Percentiles rank a stretch among this genome's conserved stretches.
Evolutionary conservation across 169 alveolate genomes (phyloP).

Genomic region (Cryptosporidium sp.): DNA sequence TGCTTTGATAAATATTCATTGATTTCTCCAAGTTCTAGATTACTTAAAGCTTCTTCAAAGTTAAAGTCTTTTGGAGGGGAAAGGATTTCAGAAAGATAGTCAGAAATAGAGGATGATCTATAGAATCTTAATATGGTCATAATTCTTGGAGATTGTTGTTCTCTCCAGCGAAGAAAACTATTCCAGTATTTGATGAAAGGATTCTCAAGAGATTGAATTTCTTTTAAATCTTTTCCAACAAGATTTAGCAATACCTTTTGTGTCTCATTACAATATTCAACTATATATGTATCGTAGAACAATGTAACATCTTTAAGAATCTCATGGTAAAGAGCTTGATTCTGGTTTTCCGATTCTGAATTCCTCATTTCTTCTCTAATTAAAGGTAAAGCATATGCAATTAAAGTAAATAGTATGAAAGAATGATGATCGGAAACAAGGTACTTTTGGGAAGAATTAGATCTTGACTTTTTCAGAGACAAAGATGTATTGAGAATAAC

Average conservation of each 20-base stretch:
- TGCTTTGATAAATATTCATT: slow-evolving; percentile 24
- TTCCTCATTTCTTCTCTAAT: slow-evolving; percentile 51
- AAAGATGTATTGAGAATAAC: slow-evolving; percentile 13
- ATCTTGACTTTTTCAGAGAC: slow-evolving; percentile 5
- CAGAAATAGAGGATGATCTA: slow-evolving; percentile 35
- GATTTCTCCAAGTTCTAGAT: slow-evolving; percentile 31
- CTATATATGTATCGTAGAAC: slow-evolving; percentile 36
- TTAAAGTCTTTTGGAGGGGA: neutral
- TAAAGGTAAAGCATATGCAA: slow-evolving; percentile 58
- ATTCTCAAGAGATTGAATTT: neutral
- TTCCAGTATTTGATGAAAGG: slow-evolving; percentile 58
- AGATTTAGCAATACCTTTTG: slow-evolving; percentile 16
- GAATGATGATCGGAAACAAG: slow-evolving; percentile 26
- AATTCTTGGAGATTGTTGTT: slow-evolving; percentile 47
- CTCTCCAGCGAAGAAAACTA: slow-evolving; percentile 37
- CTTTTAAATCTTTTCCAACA: neutral
- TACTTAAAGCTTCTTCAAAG: neutral
- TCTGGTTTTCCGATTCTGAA: slow-evolving; percentile 5
- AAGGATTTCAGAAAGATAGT: slow-evolving; percentile 28
- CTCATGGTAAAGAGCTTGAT: slow-evolving; percentile 21
- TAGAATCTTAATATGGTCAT: slow-evolving; percentile 51
- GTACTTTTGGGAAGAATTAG: neutral
- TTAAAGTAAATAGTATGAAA: slow-evolving; percentile 39
- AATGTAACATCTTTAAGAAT: slow-evolving; percentile 12
- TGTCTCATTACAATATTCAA: slow-evolving; percentile 20